phyloP scores from a whole-genome alignment of 257 asterid genomes.

The Solanum chaucha region DNA sequence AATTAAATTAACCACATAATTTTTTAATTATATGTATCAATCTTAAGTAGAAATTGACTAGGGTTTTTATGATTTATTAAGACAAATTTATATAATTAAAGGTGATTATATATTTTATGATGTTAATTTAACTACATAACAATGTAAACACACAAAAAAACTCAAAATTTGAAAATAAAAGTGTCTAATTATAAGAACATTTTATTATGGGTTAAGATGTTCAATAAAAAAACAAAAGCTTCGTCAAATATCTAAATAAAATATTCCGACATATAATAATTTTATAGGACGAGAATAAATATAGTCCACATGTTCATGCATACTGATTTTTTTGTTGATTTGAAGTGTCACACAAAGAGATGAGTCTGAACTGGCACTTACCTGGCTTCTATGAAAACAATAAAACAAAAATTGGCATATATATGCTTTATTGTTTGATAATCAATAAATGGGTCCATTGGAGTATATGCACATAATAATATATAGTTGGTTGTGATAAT shows the following conservation, averaged over 20 bases:
- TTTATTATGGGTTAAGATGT: no score
- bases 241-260: no score
- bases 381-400: background rate
- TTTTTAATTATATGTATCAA: background rate
- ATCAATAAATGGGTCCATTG: background rate
- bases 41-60: no score
- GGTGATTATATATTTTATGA: no score
- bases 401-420: background rate
- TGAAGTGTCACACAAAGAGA: background rate
- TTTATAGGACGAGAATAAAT: background rate
- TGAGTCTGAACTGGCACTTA: background rate
- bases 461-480: background rate
- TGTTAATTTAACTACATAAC: no score
- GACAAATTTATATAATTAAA: no score
- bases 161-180: no score
- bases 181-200: no score
- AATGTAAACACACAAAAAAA: no score
- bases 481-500: background rate
- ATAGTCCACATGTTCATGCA: background rate
- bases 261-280: background rate
- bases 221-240: no score
- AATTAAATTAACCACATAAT: no score
- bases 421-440: background rate
- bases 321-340: background rate
- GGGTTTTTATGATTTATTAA: background rate